Conservation (phyloP, 78 protist genomes). For the Bigelowiella natans region DNA sequence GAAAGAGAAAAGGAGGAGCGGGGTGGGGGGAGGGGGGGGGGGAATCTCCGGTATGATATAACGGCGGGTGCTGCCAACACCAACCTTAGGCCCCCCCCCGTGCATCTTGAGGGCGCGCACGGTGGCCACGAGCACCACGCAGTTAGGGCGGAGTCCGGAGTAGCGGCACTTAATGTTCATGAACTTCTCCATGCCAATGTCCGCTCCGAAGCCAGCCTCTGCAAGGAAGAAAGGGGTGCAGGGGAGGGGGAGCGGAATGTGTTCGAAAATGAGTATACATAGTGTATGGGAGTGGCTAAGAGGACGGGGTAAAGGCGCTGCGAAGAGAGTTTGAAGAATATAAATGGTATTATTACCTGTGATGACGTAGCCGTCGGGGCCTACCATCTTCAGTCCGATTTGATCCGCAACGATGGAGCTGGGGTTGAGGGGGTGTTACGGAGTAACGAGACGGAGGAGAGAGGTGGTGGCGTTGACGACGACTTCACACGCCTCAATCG, state of each 20-base stretch:
- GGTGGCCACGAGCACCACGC: slow-evolving; percentile 59
- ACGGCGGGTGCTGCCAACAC: neutral
- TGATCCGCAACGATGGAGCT: slow-evolving; percentile 79
- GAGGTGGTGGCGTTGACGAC: neutral
- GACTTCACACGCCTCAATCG: neutral
- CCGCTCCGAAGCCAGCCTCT: slow-evolving; percentile 75
- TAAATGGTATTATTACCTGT: too few relatives aligned
- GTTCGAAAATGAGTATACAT: neutral
- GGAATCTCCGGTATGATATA: neutral
- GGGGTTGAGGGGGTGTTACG: slow-evolving; percentile 40
- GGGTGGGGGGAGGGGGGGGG: neutral
- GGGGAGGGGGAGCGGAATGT: neutral
- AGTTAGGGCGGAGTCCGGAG: neutral
- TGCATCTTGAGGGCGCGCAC: slow-evolving; percentile 92
- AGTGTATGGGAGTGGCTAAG: neutral
- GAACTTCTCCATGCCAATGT: slow-evolving; percentile 88
- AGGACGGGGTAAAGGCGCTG: neutral
- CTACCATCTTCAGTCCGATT: slow-evolving; percentile 76
- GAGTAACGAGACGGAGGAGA: neutral
- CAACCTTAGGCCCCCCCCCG: too few relatives aligned
- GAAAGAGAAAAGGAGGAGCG: neutral
- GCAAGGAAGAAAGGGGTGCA: too few relatives aligned
- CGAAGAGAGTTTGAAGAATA: too few relatives aligned
- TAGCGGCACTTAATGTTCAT: slow-evolving; percentile 87
- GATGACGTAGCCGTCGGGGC: slow-evolving; percentile 63